A percentile compares a stretch with the other conserved stretches of the same genome.
Evolutionary conservation across 139 green algal genomes (phyloP).

Genomic region (Chlorella sp.): DNA sequence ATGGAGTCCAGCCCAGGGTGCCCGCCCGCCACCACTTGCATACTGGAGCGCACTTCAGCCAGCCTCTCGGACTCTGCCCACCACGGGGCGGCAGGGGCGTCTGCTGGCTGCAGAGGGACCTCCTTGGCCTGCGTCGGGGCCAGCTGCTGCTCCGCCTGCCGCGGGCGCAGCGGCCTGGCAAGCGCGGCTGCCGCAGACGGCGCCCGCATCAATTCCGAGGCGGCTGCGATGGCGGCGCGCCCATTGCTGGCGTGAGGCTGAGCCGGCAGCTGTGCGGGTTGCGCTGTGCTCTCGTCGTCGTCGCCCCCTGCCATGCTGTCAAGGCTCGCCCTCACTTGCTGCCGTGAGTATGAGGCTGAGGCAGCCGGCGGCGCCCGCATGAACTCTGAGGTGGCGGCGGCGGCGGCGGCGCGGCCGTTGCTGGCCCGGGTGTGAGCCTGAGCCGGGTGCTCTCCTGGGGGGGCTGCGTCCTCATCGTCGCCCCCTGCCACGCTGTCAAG

Average conservation of each 20-base stretch:
- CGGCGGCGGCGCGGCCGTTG: not conserved
- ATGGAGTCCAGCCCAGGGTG: conserved; percentile 9
- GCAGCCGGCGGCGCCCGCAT: not conserved
- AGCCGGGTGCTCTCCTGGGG: not conserved
- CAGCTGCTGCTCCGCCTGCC: not conserved
- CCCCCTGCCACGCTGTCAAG: conserved; percentile 7
- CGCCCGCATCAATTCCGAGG: too few species aligned
- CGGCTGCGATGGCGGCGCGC: too few species aligned
- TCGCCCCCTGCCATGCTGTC: conserved; percentile 3
- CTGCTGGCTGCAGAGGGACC: not conserved
- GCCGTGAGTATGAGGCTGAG: too few species aligned
- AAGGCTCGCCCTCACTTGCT: not conserved
- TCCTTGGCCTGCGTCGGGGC: not conserved
- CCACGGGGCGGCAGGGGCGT: too few species aligned
- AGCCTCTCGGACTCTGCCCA: not conserved
- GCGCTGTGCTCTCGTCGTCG: not conserved
- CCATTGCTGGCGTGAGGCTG: not conserved
- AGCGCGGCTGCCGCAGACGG: not conserved
- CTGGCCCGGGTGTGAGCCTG: not conserved
- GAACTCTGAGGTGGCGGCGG: not conserved
- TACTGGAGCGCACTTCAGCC: not conserved
- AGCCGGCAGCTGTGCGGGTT: not conserved
- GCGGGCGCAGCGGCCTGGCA: not conserved
- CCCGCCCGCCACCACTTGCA: not conserved
- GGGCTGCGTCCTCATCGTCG: not conserved